Evolutionary conservation across 2,329 filamentous ascomycete genomes (phyloP).

Genomic region (Claviceps humidiphila): DNA sequence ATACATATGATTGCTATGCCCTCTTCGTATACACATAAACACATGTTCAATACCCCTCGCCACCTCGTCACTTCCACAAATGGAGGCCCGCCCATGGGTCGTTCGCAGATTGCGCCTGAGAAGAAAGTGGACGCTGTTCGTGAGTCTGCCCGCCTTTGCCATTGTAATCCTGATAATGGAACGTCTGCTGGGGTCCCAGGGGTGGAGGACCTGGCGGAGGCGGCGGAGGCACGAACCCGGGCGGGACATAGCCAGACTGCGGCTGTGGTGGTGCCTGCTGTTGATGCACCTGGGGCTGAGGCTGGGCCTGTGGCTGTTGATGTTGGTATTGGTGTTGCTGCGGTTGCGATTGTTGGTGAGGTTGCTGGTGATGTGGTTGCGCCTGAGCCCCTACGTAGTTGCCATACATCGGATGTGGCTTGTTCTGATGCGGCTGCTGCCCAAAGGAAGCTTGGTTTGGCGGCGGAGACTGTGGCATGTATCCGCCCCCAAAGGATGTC

Average conservation of each 20-base stretch:
- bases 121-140: background rate
- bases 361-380: background rate
- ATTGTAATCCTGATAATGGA: slow-evolving; percentile 33
- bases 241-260: slow-evolving; percentile 31
- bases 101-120: slow-evolving; percentile 25
- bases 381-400: slow-evolving; percentile 22
- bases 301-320: background rate
- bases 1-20: too few relatives aligned
- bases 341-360: background rate
- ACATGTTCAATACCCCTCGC: background rate
- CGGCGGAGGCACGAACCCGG: slow-evolving; percentile 48
- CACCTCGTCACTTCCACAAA: slow-evolving; percentile 31
- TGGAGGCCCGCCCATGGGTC: slow-evolving; percentile 41
- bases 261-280: slow-evolving; percentile 14
- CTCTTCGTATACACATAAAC: background rate
- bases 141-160: slow-evolving; percentile 16
- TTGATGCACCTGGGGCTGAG: background rate
- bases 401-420: slow-evolving; percentile 28
- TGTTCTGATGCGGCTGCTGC: slow-evolving; percentile 24
- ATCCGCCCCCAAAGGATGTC: slow-evolving; percentile 30
- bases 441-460: slow-evolving; percentile 41
- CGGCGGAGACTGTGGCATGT: slow-evolving; percentile 34
- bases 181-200: slow-evolving; percentile 48
- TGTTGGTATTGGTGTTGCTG: background rate
- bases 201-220: slow-evolving; percentile 51